Evolutionary conservation across 306 rosid species (phyloP).

Genomic region (Rosa rugosa): DNA sequence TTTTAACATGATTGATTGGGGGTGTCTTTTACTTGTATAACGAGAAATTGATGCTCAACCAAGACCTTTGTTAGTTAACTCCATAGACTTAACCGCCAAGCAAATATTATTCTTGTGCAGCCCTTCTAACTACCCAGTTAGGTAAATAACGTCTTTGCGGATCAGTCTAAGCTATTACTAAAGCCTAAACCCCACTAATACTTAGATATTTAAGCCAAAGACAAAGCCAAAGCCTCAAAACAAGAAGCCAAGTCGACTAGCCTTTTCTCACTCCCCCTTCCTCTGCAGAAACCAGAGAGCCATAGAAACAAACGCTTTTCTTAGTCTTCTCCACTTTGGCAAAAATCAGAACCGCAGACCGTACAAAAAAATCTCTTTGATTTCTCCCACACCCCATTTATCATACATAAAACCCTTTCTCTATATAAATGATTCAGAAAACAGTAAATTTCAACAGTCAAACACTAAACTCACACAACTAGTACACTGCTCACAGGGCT

Average conservation of each 20-base stretch:
- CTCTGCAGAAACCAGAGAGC: neutral
- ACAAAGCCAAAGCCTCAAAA: neutral
- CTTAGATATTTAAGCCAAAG: neutral
- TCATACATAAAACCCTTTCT: neutral
- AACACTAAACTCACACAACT: neutral
- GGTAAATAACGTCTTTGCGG: slow-evolving; percentile 16
- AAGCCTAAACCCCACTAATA: neutral
- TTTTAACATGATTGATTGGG: neutral
- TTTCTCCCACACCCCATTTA: neutral
- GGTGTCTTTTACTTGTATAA: neutral
- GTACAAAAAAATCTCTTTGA: neutral
- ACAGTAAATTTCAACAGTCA: slow-evolving; percentile 1
- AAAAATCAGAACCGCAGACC: neutral
- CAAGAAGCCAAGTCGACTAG: neutral
- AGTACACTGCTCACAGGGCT: neutral
- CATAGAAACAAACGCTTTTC: slow-evolving; percentile 11
- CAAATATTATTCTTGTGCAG: neutral
- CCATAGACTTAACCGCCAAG: neutral
- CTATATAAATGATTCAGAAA: slow-evolving; percentile 9
- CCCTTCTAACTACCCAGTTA: slow-evolving; percentile 11
- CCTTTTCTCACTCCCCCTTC: neutral
- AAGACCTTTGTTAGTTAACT: neutral
- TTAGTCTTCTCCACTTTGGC: neutral
- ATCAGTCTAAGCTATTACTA: neutral
- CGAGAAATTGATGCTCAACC: neutral